A percentile compares a stretch with the other conserved stretches of the same genome.
phyloP scores from a whole-genome alignment of 768 basidiomycete species.

The Tulasnella sp. region DNA sequence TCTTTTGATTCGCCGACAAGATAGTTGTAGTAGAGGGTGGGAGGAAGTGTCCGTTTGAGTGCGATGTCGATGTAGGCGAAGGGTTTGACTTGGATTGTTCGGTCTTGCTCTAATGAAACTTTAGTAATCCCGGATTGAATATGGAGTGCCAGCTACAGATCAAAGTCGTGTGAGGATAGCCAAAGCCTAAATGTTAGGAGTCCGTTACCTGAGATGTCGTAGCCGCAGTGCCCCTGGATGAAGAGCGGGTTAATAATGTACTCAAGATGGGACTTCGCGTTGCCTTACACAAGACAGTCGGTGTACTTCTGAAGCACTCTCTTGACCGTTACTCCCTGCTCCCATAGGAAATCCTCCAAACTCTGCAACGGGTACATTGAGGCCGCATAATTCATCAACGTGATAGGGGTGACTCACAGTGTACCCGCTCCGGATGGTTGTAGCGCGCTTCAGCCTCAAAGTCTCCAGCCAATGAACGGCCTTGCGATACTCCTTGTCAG shows the following conservation, averaged over 20 bases:
- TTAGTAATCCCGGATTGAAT: slow-evolving; percentile 47
- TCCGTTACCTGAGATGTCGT: not conserved
- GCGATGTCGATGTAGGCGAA: slow-evolving; percentile 18
- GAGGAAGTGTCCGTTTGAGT: slow-evolving; percentile 53
- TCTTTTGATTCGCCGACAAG: slow-evolving; percentile 78
- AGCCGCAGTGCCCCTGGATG: not conserved
- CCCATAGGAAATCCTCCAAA: slow-evolving; percentile 65
- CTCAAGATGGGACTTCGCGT: not conserved
- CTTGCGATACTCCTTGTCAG: slow-evolving; percentile 84
- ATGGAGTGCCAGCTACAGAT: slow-evolving; percentile 57
- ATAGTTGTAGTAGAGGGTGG: slow-evolving; percentile 65
- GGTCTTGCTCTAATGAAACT: slow-evolving; percentile 63
- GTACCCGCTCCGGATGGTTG: slow-evolving; percentile 72
- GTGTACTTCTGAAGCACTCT: slow-evolving; percentile 57
- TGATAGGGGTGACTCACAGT: slow-evolving; percentile 37
- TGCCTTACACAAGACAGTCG: slow-evolving; percentile 62
- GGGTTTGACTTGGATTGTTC: slow-evolving; percentile 35
- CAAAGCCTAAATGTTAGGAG: not conserved
- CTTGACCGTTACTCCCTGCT: slow-evolving; percentile 55
- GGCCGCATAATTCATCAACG: not conserved
- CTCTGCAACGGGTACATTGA: slow-evolving; percentile 40
- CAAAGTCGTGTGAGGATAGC: not conserved
- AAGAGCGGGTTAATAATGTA: not conserved
- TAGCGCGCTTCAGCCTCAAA: slow-evolving; percentile 65
- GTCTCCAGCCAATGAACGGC: slow-evolving; percentile 92